A percentile compares a stretch with the other conserved stretches of the same genome.
phyloP scores from a whole-genome alignment of 768 basidiomycete species.

The Lentinula aciculospora region DNA sequence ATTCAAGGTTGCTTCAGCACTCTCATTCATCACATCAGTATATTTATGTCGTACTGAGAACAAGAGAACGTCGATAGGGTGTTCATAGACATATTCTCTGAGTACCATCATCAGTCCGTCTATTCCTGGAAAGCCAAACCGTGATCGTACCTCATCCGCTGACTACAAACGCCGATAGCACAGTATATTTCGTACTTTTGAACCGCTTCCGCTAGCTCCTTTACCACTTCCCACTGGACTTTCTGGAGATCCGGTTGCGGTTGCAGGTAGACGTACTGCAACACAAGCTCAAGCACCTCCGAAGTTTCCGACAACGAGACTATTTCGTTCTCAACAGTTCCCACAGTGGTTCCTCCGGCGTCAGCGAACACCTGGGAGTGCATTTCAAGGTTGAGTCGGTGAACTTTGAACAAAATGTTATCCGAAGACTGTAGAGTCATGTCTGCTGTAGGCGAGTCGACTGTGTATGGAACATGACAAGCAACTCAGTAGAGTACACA shows the following conservation, averaged over 20 bases:
- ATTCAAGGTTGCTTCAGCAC: conserved; percentile 8
- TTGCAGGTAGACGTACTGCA: conserved; percentile 17
- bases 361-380: conserved; percentile 13
- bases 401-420: conserved; percentile 12
- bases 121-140: background rate
- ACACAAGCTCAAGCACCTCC: conserved; percentile 15
- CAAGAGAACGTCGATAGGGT: conserved; percentile 10
- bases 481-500: background rate
- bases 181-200: conserved; percentile 19
- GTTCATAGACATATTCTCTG: conserved; percentile 5
- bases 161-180: conserved; percentile 10
- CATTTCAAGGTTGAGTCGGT: conserved; percentile 12
- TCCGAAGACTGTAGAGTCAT: conserved; percentile 12
- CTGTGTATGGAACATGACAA: conserved; percentile 1
- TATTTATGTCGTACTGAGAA: conserved; percentile 11
- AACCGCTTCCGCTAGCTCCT: conserved; percentile 16
- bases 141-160: conserved; percentile 10
- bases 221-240: conserved; percentile 10
- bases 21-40: conserved; percentile 10
- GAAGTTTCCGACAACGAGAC: conserved; percentile 13
- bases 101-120: background rate
- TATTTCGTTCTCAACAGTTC: conserved; percentile 7
- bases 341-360: conserved; percentile 6
- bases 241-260: conserved; percentile 14
- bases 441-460: conserved; percentile 10